Percentiles rank a stretch among this genome's conserved stretches.
Conservation (phyloP, 805 yeast species). For the Wickerhamiella allomyrinae region DNA sequence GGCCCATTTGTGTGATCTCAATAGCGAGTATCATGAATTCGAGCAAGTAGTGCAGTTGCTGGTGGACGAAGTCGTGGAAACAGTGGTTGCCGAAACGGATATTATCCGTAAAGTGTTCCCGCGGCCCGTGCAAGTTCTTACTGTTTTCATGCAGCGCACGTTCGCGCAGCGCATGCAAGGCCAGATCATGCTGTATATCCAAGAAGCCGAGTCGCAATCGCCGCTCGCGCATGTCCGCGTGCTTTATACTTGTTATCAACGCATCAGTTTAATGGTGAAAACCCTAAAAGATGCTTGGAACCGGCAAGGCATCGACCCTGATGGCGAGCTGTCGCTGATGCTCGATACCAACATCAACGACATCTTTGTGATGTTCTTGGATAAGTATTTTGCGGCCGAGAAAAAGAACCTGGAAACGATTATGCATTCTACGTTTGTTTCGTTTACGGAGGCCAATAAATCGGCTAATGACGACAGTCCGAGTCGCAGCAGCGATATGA, state of each 20-base stretch:
- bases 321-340: constrained; percentile 30
- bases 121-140: constrained; percentile 52
- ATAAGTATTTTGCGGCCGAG: constrained; percentile 56
- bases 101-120: constrained; percentile 59
- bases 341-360: constrained; percentile 65
- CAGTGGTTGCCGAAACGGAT: constrained; percentile 57
- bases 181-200: constrained; percentile 38
- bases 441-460: constrained; percentile 30
- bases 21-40: constrained; percentile 32
- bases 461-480: background rate
- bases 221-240: constrained; percentile 63
- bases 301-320: constrained; percentile 22
- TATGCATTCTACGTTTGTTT: constrained; percentile 29
- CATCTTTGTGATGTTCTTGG: constrained; percentile 54
- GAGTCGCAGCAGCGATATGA: background rate
- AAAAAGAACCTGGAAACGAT: constrained; percentile 46
- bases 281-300: constrained; percentile 47
- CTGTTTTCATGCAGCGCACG: constrained; percentile 56
- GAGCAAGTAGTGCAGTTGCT: constrained; percentile 40
- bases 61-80: constrained; percentile 41
- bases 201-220: constrained; percentile 47
- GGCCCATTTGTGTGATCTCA: constrained; percentile 48
- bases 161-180: constrained; percentile 52
- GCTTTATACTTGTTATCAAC: constrained; percentile 49
- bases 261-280: constrained; percentile 45